Evolutionary conservation across 331 rosid genomes (phyloP).

Genomic region (Acacia pycnantha): DNA sequence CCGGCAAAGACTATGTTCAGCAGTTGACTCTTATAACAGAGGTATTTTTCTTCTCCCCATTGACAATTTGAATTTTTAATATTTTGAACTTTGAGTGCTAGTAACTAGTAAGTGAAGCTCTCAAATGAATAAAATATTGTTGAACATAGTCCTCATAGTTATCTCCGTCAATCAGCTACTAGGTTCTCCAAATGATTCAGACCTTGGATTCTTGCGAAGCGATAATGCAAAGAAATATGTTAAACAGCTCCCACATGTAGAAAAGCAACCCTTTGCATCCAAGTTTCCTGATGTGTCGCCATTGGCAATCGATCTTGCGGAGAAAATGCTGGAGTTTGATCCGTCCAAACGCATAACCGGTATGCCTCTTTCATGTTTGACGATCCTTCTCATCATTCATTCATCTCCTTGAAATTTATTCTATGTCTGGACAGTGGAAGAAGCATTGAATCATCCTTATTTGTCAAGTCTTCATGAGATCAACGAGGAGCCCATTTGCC

Average conservation of each 20-base stretch:
- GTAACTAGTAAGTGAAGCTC: not conserved
- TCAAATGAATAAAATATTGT: slow-evolving; percentile 14
- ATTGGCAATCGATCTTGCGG: slow-evolving; percentile 83
- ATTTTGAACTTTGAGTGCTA: slow-evolving; percentile 7
- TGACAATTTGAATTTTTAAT: slow-evolving; percentile 6
- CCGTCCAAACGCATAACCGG: slow-evolving; percentile 91
- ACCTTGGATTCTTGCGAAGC: slow-evolving; percentile 91
- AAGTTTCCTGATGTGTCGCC: slow-evolving; percentile 68
- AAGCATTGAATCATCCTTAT: slow-evolving; percentile 88
- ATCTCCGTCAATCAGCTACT: slow-evolving; percentile 50
- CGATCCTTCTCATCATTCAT: not conserved
- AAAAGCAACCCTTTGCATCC: slow-evolving; percentile 58
- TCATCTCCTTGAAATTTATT: slow-evolving; percentile 17
- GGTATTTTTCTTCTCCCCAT: slow-evolving; percentile 48
- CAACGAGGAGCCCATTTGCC: slow-evolving; percentile 92
- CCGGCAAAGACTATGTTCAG: slow-evolving; percentile 96
- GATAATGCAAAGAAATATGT: slow-evolving; percentile 92
- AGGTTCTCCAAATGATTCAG: slow-evolving; percentile 88
- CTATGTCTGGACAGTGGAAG: slow-evolving; percentile 60
- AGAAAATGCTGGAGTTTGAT: slow-evolving; percentile 87
- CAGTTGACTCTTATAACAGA: slow-evolving; percentile 90
- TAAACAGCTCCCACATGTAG: slow-evolving; percentile 75
- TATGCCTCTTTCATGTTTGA: slow-evolving; percentile 31
- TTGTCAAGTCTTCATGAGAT: slow-evolving; percentile 89
- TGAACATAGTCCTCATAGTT: slow-evolving; percentile 15